phyloP scores from a whole-genome alignment of 805 yeast genomes.

The Cyberlindnera japonica region DNA sequence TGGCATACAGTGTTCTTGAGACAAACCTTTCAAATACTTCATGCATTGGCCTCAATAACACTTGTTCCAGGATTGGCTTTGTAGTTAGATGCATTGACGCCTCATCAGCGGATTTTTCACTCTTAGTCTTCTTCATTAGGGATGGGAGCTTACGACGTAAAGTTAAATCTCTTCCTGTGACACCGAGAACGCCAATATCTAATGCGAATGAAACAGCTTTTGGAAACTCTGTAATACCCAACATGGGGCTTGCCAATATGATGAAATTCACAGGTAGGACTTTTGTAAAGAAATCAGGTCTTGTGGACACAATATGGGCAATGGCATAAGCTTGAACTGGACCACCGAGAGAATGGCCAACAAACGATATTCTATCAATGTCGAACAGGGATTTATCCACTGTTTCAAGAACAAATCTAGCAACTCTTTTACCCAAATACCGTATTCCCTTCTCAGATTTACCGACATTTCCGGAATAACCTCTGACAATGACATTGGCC shows the following conservation, averaged over 20 bases:
- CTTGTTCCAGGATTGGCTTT: conserved; percentile 66
- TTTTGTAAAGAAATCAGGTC: conserved; percentile 65
- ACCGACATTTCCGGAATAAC: conserved; percentile 78
- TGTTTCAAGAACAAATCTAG: conserved; percentile 50
- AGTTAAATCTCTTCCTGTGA: conserved; percentile 88
- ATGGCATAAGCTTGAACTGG: conserved; percentile 87
- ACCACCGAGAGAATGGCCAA: conserved; percentile 95
- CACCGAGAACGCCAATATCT: conserved; percentile 86
- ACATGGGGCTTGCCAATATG: conserved; percentile 80
- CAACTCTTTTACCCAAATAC: conserved; percentile 78
- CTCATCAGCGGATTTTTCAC: background rate
- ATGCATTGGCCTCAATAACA: conserved; percentile 76
- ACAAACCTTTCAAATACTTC: conserved; percentile 57
- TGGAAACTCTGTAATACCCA: conserved; percentile 91
- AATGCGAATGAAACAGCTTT: conserved; percentile 78
- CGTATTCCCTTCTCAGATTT: conserved; percentile 87
- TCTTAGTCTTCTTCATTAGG: conserved; percentile 13
- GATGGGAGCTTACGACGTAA: conserved; percentile 41
- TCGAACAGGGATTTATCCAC: conserved; percentile 42
- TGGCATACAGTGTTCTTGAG: conserved; percentile 82
- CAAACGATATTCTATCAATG: conserved; percentile 69
- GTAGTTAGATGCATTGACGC: conserved; percentile 21
- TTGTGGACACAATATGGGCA: conserved; percentile 58
- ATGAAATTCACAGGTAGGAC: conserved; percentile 76
- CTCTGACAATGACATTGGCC: conserved; percentile 70